Evolutionary conservation across 495 filamentous ascomycete genomes (phyloP).

Genomic region (Choiromyces venosus): DNA sequence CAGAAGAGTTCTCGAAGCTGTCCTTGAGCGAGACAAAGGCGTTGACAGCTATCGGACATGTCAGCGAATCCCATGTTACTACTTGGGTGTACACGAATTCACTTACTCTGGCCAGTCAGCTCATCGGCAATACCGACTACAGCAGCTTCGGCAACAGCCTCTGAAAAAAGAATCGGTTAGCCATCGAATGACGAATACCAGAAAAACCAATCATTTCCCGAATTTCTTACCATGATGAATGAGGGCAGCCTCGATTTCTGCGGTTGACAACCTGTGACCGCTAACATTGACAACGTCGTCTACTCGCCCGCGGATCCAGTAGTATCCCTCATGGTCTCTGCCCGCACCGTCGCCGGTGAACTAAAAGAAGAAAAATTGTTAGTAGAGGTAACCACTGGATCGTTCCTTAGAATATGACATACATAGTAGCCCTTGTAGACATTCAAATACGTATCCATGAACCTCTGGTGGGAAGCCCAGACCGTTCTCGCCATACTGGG

Average conservation of each 20-base stretch:
- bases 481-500: slow-evolving; percentile 98
- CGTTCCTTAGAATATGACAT: slow-evolving; percentile 44
- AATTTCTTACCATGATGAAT: slow-evolving; percentile 70
- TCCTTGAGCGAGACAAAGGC: slow-evolving; percentile 94
- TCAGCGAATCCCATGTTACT: neutral
- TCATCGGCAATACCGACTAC: slow-evolving; percentile 92
- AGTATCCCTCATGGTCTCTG: slow-evolving; percentile 96
- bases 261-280: slow-evolving; percentile 91
- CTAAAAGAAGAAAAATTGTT: slow-evolving; percentile 47
- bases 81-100: neutral
- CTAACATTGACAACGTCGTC: slow-evolving; percentile 98
- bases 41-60: slow-evolving; percentile 58
- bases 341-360: slow-evolving; percentile 98
- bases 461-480: slow-evolving; percentile 95
- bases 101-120: slow-evolving; percentile 71
- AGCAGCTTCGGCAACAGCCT: slow-evolving; percentile 83
- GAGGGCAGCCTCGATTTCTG: slow-evolving; percentile 94
- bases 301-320: slow-evolving; percentile 98
- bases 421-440: slow-evolving; percentile 99
- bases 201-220: neutral
- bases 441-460: slow-evolving; percentile 97
- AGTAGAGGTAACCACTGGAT: slow-evolving; percentile 34
- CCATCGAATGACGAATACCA: neutral
- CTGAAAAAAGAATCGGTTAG: slow-evolving; percentile 34
- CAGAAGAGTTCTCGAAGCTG: slow-evolving; percentile 67